Conservation (phyloP, 352 stramenopile species). For the Pythium utonaiense region DNA sequence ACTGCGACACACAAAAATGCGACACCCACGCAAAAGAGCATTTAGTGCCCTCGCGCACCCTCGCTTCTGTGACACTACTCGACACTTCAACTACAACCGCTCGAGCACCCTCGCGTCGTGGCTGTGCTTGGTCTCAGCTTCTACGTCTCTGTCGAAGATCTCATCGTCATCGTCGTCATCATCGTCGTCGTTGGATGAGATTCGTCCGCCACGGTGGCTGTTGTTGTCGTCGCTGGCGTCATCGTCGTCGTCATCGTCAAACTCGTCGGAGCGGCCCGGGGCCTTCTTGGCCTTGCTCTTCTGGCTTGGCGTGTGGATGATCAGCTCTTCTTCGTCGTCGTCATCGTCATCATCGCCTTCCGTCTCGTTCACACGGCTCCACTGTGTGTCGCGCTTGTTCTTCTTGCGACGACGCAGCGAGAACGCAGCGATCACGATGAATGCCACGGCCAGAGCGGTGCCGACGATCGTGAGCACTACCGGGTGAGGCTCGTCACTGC, state of each 20-base stretch:
- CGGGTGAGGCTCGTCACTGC: slow-evolving; percentile 39
- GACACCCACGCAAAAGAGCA: background rate
- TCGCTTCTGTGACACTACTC: background rate
- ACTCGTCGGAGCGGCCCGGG: slow-evolving; percentile 23
- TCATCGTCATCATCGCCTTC: slow-evolving; percentile 45
- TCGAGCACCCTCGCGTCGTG: slow-evolving; percentile 56
- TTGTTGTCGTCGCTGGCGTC: slow-evolving; percentile 39
- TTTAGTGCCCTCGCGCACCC: slow-evolving; percentile 4
- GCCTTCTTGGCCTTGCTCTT: slow-evolving; percentile 32
- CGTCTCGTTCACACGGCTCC: slow-evolving; percentile 62
- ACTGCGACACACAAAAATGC: slow-evolving; percentile 5
- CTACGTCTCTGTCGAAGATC: slow-evolving; percentile 54
- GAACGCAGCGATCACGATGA: slow-evolving; percentile 58
- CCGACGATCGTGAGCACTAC: slow-evolving; percentile 75
- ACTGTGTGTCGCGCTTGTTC: slow-evolving; percentile 44
- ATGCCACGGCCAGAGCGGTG: slow-evolving; percentile 62
- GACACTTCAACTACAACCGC: slow-evolving; percentile 26
- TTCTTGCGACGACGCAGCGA: slow-evolving; percentile 62
- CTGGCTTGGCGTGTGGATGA: slow-evolving; percentile 22
- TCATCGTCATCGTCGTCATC: slow-evolving; percentile 68
- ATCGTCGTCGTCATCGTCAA: slow-evolving; percentile 30
- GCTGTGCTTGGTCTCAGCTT: slow-evolving; percentile 37
- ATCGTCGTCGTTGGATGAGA: slow-evolving; percentile 32
- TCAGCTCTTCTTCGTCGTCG: slow-evolving; percentile 54
- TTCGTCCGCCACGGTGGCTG: slow-evolving; percentile 28